Percentiles rank a stretch among this genome's conserved stretches.
Conservation (phyloP, 164 flowering plant species). For the Sedum album region DNA sequence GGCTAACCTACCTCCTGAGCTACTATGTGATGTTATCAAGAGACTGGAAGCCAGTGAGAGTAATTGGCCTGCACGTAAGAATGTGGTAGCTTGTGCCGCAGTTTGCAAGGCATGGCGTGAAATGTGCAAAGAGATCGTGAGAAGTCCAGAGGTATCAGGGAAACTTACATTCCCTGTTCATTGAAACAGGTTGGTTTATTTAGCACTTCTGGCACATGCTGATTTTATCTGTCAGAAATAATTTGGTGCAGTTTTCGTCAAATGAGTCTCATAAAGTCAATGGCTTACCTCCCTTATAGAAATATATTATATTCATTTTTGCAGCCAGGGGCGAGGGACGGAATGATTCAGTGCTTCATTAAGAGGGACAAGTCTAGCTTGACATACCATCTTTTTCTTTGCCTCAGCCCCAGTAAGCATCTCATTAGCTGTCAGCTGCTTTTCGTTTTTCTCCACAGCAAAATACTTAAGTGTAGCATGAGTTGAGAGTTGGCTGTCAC, state of each 20-base stretch:
- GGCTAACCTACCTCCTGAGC: conserved; percentile 10
- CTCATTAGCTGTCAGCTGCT: background rate
- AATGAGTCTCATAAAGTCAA: too few relatives aligned
- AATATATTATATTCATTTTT: background rate
- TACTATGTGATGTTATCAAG: conserved; percentile 9
- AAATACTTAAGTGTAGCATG: too few relatives aligned
- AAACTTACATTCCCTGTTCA: conserved; percentile 9
- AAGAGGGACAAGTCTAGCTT: conserved; percentile 10
- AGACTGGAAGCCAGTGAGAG: conserved; percentile 12
- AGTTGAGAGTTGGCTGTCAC: too few relatives aligned
- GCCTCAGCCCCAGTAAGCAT: conserved; percentile 10
- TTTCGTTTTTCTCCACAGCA: background rate
- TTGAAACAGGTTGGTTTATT: conserved; percentile 3
- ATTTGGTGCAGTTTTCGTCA: too few relatives aligned
- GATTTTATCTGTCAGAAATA: background rate
- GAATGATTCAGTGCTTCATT: conserved; percentile 8
- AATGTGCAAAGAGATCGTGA: conserved; percentile 10
- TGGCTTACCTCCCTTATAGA: too few relatives aligned
- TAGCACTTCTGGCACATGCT: background rate
- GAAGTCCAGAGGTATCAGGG: conserved; percentile 8
- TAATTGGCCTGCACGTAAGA: conserved; percentile 7
- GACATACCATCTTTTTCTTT: conserved; percentile 10
- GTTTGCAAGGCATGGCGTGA: conserved; percentile 11
- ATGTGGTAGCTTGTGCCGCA: conserved; percentile 10
- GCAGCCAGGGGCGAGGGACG: conserved; percentile 8